These are phyloP conservation scores for Rhynchosporium secalis DNA, from an alignment of 2,329 filamentous ascomycete genomes.

Conservation along the genomic window DNA sequence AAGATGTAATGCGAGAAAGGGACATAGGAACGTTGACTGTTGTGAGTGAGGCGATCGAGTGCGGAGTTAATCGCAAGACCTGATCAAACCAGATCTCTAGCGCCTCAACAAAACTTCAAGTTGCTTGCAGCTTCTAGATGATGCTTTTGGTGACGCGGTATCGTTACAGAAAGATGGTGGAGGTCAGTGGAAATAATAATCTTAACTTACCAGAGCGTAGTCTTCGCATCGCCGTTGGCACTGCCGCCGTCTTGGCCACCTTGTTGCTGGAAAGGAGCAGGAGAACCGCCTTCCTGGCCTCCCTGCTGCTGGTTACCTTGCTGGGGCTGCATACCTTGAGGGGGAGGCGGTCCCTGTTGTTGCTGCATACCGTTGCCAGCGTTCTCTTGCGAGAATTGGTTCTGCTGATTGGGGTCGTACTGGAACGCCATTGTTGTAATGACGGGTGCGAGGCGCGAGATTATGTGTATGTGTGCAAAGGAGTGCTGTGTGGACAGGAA, in stretches of 20 bases:
- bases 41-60: not conserved
- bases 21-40: not conserved
- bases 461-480: not conserved
- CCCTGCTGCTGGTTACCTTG: constrained; percentile 43
- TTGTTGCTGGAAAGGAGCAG: constrained; percentile 50
- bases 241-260: constrained; percentile 40
- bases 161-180: not conserved
- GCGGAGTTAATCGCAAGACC: not conserved
- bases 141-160: constrained; percentile 27
- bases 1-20: not conserved
- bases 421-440: constrained; percentile 61
- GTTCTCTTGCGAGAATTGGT: constrained; percentile 52
- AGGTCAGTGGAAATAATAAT: too few species aligned
- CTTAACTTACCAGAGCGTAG: constrained; percentile 52
- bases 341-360: constrained; percentile 46
- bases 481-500: not conserved
- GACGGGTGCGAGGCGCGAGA: not conserved
- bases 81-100: not conserved
- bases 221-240: constrained; percentile 53
- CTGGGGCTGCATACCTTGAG: constrained; percentile 47
- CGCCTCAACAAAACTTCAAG: not conserved
- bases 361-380: constrained; percentile 42
- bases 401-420: constrained; percentile 62
- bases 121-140: not conserved
- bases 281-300: constrained; percentile 61